A percentile compares a stretch with the other conserved stretches of the same genome.
phyloP scores from a whole-genome alignment of 192 early-diverging fungal species.

The Dispira parvispora region DNA sequence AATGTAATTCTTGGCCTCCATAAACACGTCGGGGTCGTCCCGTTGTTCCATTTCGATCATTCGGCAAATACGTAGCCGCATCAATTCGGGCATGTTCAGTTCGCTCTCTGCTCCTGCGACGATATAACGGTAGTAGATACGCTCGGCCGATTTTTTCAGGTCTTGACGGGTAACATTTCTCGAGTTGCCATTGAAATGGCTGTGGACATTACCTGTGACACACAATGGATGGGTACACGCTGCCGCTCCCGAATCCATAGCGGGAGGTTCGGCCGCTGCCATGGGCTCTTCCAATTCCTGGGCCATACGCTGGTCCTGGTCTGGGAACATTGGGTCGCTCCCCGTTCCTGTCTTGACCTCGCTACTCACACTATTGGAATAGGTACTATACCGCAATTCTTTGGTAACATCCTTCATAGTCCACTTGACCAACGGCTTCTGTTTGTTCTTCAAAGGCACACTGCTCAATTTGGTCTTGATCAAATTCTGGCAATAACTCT shows the following conservation, averaged over 20 bases:
- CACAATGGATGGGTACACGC: neutral
- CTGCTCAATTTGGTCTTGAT: neutral
- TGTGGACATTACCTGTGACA: neutral
- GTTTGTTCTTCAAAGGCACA: conserved; percentile 1
- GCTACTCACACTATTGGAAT: conserved; percentile 6
- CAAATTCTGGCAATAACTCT: conserved; percentile 27
- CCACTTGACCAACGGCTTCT: neutral
- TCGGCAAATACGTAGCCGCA: conserved; percentile 15
- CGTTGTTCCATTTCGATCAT: conserved; percentile 16
- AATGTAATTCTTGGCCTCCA: conserved; percentile 34
- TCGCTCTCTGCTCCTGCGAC: conserved; percentile 30
- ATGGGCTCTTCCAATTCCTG: too few species aligned
- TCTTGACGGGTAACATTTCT: conserved; percentile 25
- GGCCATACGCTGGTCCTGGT: too few species aligned
- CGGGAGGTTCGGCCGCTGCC: too few species aligned
- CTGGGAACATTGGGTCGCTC: neutral
- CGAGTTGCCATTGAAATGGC: neutral
- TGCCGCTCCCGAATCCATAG: too few species aligned
- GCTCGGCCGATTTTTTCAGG: conserved; percentile 30
- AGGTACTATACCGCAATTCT: conserved; percentile 7
- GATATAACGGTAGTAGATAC: conserved; percentile 36
- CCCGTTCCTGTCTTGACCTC: neutral
- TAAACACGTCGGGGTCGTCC: conserved; percentile 32
- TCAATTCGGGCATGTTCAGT: conserved; percentile 21
- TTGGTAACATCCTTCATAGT: conserved; percentile 2